Evolutionary conservation across 352 stramenopile species (phyloP), one percentile per base, ranked within the genome.

Genomic region (Thraustotheca clavata): DNA sequence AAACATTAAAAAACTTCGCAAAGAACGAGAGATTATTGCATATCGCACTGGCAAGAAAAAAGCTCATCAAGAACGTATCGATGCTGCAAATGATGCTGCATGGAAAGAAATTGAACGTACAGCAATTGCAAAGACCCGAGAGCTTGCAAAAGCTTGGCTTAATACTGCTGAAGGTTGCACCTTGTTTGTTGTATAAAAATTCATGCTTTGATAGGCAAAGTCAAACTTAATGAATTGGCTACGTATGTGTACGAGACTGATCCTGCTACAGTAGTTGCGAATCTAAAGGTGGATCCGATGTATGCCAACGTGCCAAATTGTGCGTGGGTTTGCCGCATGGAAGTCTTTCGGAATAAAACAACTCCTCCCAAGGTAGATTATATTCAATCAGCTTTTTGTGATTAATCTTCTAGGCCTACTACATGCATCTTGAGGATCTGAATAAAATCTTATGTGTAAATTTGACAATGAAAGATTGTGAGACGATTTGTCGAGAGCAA

Each of bases 381-480:
- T 87, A 20, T 33, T n/a, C 16, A 36, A 7, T 14, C n/a, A n/a
- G 29, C 27, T 43, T 43, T 34, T 39, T 18, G 2, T 59, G 14
- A 38, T 12, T 16, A n/a, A 12, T 34, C 14, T 22, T 54, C 6
- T 33, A 63, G 55, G 55, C 55, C 1, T 63, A 63, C 54, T 90
- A 84, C 41, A 67, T 87, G 12, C 84, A 90, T 67, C 70, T 52
- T 0, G 70, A 83, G 55, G 86, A 76, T 1, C 79, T 82, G 9
- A 71, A 88, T 32, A 88, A 87, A 54, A 69, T 86, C 67, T 67
- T 86, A 59, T 90, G 79, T 34, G 79, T 83, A 50, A 77, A 88
- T 20, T 67, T 90, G 16, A 71, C 83, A 41, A 73, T 88, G 54
- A 78, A 88, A 4, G 72, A 87, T n/a, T 88, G 77, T 43, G 71